Evolutionary conservation across 148 eudicot species (phyloP), one percentile per base, ranked within the genome.

Genomic region (Gaultheria prostrata): DNA sequence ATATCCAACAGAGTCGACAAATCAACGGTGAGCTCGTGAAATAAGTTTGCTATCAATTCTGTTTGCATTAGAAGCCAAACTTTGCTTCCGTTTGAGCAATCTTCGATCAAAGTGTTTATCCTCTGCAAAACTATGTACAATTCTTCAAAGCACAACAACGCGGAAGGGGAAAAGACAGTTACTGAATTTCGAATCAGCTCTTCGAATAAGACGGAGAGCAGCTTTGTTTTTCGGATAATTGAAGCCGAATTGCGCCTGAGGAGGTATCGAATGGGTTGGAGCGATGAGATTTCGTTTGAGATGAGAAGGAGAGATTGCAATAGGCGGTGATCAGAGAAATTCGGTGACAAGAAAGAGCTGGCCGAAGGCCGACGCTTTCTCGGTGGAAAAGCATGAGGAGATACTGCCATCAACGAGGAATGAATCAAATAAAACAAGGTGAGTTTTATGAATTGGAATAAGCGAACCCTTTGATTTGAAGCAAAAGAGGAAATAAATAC

Each of bases 1-100:
- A 96, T 90, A 67, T 96, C 98, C 8, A 96, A 87, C 7, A 96
- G 84, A 39, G 98, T 94, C 73, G 93, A 90, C 26, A 96, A 83
- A 80, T 94, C 95, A 0, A 75, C 80, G 3, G 89, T 91, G 74
- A 96, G 87, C 75, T 94, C 95, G 46, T 89, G 94, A 57, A 95
- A 95, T 1, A 86, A 79, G 35, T 80, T 82, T 3, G 91, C 80
- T 14, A 92, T 63, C 54, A 93, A 85, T 2, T 91, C 88, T 26
- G 53, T 84, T 77, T 91, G 93, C 87, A 90, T 88, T 32, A 95
- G 80, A 21, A 95, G 91, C 98, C 98, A 95, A 84, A 89, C 79
- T 84, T 81, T 93, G 88, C 98, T 94, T 14, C 93, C 93, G 77
- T 46, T 88, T 0, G 82, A 85, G 70, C 95, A 93, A 73, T 95